phyloP scores from a whole-genome alignment of 768 basidiomycete species.

The Termitomyces sp. region DNA sequence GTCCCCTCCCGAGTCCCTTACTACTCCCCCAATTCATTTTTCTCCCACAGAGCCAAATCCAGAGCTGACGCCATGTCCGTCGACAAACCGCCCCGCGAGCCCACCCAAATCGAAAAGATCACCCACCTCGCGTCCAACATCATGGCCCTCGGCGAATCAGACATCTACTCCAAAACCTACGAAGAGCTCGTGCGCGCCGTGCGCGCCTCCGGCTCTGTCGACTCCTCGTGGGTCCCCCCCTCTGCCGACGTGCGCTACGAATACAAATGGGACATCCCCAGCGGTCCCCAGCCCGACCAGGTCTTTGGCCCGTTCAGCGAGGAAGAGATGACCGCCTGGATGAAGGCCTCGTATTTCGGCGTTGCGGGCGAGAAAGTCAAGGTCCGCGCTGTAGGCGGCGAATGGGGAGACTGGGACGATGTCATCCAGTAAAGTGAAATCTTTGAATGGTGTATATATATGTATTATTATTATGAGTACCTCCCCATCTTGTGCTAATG shows the following conservation, averaged over 20 bases:
- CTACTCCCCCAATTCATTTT: neutral
- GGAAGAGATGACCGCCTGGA: conserved; percentile 80
- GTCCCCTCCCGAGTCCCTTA: too few species aligned
- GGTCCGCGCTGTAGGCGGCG: conserved; percentile 59
- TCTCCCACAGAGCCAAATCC: conserved; percentile 24
- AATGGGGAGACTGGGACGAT: conserved; percentile 77
- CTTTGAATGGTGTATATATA: neutral
- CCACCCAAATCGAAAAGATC: conserved; percentile 68
- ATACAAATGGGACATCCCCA: conserved; percentile 73
- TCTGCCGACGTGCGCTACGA: conserved; percentile 76
- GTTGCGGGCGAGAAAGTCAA: conserved; percentile 71
- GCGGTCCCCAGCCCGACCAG: conserved; percentile 41
- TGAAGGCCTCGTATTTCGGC: conserved; percentile 80
- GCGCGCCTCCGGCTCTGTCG: conserved; percentile 67
- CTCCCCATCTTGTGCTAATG: too few species aligned
- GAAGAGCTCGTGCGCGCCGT: conserved; percentile 80
- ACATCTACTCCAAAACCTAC: conserved; percentile 84
- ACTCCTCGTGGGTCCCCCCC: conserved; percentile 68
- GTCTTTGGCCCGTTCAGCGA: conserved; percentile 79
- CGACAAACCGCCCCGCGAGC: conserved; percentile 46
- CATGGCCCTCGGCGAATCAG: conserved; percentile 81
- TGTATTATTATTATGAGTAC: conserved; percentile 4
- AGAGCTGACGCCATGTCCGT: conserved; percentile 42
- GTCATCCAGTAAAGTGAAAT: conserved; percentile 43
- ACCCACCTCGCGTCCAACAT: conserved; percentile 87